phyloP scores from a whole-genome alignment of 192 early-diverging fungal genomes.

The Helicostylum pulchrum region DNA sequence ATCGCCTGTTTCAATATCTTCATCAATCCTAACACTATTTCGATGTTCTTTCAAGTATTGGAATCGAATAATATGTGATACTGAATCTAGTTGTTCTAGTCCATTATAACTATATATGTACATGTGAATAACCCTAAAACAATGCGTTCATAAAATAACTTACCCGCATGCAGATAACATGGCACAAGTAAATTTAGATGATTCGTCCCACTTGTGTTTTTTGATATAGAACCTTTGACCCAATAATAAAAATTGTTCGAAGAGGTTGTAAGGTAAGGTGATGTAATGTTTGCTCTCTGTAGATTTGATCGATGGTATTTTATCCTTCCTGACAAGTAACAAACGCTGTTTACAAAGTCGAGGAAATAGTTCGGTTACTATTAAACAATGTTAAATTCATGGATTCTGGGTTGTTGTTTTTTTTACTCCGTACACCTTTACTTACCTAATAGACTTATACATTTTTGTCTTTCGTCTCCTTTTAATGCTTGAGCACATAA shows the following conservation, averaged over 20 bases:
- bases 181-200: conserved; percentile 23
- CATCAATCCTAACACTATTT: conserved; percentile 7
- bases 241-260: conserved; percentile 22
- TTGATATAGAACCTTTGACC: conserved; percentile 33
- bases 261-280: conserved; percentile 26
- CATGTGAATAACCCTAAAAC: background rate
- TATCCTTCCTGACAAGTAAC: conserved; percentile 14
- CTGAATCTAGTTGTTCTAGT: conserved; percentile 10
- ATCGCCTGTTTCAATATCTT: background rate
- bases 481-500: conserved; percentile 14
- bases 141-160: background rate
- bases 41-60: conserved; percentile 25
- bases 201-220: conserved; percentile 21
- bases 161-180: conserved; percentile 28
- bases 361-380: conserved; percentile 33
- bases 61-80: conserved; percentile 20
- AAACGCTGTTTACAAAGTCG: conserved; percentile 28
- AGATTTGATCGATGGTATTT: conserved; percentile 25
- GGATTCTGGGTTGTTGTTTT: background rate
- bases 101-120: conserved; percentile 6
- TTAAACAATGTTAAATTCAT: too few species aligned
- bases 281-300: conserved; percentile 32
- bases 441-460: conserved; percentile 18
- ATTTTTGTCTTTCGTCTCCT: conserved; percentile 13
- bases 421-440: background rate